A percentile compares a stretch with the other conserved stretches of the same genome.
These are phyloP conservation scores for Heimioporus sp. DNA, from an alignment of 768 basidiomycete genomes.

Conservation along the genomic window DNA sequence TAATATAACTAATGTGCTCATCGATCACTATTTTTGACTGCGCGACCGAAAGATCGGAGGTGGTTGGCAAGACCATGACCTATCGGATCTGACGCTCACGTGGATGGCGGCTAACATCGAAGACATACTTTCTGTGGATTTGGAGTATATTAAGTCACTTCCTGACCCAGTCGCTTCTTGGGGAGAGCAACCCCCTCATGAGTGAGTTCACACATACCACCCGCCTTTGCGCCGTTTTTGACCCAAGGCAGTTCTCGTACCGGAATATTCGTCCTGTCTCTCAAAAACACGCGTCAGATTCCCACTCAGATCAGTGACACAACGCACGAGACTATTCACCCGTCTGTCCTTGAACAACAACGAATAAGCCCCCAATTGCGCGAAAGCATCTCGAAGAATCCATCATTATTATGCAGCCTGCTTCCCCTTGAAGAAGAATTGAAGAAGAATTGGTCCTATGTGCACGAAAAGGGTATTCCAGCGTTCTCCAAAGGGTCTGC, in stretches of 20 bases:
- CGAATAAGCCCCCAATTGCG: conserved; percentile 34
- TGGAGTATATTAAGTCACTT: conserved; percentile 48
- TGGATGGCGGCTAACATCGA: conserved; percentile 66
- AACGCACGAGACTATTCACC: conserved; percentile 61
- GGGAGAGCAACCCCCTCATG: conserved; percentile 61
- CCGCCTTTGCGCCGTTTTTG: neutral
- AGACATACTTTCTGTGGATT: conserved; percentile 55
- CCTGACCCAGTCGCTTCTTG: conserved; percentile 53
- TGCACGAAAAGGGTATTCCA: conserved; percentile 22
- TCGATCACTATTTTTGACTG: neutral
- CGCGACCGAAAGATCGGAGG: conserved; percentile 54
- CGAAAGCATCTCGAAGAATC: conserved; percentile 38
- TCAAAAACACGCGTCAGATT: conserved; percentile 43
- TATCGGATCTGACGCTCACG: conserved; percentile 59
- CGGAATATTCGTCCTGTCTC: conserved; percentile 53
- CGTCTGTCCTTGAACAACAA: conserved; percentile 53
- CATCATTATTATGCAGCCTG: conserved; percentile 42
- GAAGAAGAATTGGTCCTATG: conserved; percentile 46
- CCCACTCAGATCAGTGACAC: conserved; percentile 43
- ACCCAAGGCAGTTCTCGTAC: conserved; percentile 40
- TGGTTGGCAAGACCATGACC: conserved; percentile 64
- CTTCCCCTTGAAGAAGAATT: conserved; percentile 53
- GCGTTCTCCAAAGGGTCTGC: conserved; percentile 8
- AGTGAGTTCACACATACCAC: conserved; percentile 41
- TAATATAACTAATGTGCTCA: neutral